Percentiles rank a stretch among this genome's conserved stretches.
Conservation (phyloP, 2,329 filamentous ascomycete genomes). For the Parascedosporium putredinis region DNA sequence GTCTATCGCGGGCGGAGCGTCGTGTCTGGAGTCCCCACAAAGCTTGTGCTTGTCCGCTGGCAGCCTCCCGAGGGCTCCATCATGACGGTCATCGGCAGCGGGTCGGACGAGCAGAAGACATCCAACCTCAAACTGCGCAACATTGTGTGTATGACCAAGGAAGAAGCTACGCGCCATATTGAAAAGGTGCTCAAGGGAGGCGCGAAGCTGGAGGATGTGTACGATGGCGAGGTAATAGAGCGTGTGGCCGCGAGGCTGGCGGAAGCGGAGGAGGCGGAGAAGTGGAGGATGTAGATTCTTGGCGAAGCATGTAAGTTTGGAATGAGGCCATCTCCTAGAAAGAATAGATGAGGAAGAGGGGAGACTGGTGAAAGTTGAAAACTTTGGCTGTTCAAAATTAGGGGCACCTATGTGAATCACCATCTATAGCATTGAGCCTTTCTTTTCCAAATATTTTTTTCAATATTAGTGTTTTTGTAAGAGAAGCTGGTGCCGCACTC, state of each 20-base stretch:
- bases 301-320: no score
- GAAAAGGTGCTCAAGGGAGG: conserved; percentile 63
- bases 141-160: conserved; percentile 85
- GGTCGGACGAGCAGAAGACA: conserved; percentile 64
- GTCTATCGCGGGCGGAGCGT: conserved; percentile 75
- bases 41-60: conserved; percentile 77
- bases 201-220: conserved; percentile 61
- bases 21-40: conserved; percentile 70
- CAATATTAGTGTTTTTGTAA: no score
- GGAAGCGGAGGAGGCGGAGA: conserved; percentile 56
- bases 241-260: conserved; percentile 55
- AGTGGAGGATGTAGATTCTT: conserved; percentile 32
- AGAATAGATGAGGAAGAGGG: no score
- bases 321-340: no score
- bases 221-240: conserved; percentile 56
- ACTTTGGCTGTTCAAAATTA: no score
- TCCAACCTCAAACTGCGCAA: conserved; percentile 60
- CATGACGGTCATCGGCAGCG: conserved; percentile 48
- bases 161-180: conserved; percentile 74
- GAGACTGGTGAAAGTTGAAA: background rate
- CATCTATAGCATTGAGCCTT: no score
- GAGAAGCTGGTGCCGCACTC: no score
- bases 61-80: conserved; percentile 50
- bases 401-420: no score
- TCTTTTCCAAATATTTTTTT: no score